These are phyloP conservation scores for Nakazawaea populi DNA, from an alignment of 805 yeast species.

Conservation along the genomic window DNA sequence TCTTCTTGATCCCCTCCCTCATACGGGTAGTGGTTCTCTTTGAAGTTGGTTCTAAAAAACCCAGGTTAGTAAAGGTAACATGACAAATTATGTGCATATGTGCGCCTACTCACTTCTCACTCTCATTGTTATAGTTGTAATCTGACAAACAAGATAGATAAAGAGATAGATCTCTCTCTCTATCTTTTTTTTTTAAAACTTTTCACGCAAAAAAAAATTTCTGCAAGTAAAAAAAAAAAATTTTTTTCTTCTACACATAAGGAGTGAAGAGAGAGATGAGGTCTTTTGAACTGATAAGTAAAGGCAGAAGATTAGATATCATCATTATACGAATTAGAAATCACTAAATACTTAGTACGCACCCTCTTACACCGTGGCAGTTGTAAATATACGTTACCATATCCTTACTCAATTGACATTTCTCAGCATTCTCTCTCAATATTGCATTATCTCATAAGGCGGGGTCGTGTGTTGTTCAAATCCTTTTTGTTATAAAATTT, in stretches of 20 bases:
- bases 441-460: too few relatives aligned
- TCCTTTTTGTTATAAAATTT: neutral
- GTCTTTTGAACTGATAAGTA: neutral
- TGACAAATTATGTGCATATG: neutral
- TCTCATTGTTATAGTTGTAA: slow-evolving; percentile 19
- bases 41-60: slow-evolving; percentile 54
- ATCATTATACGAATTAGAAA: too few relatives aligned
- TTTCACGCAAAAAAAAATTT: neutral
- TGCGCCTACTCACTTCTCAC: slow-evolving; percentile 18
- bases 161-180: neutral
- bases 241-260: neutral
- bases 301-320: neutral
- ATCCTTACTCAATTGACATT: too few relatives aligned
- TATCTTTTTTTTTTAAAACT: neutral
- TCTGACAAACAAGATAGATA: too few relatives aligned
- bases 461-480: neutral
- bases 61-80: neutral
- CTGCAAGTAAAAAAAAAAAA: neutral
- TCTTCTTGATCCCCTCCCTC: slow-evolving; percentile 95
- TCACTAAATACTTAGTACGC: too few relatives aligned
- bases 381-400: too few relatives aligned
- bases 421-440: too few relatives aligned
- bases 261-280: neutral
- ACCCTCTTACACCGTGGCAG: too few relatives aligned
- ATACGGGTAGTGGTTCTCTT: slow-evolving; percentile 89